Evolutionary conservation across 768 basidiomycete genomes (phyloP).

Genomic region (Russula sp.): DNA sequence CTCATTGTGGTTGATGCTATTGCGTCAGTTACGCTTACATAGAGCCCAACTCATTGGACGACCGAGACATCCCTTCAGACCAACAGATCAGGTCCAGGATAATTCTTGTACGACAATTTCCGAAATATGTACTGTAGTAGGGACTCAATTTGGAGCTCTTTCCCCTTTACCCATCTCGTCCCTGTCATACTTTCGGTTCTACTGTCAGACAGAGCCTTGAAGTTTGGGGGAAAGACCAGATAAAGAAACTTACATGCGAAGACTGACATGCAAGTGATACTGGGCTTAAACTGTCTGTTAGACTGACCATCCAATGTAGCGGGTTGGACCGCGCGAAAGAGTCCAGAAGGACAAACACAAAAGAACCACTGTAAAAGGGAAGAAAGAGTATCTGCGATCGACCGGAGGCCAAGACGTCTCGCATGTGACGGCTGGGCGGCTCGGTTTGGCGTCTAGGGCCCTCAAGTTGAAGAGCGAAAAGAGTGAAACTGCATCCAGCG

Average conservation of each 20-base stretch:
- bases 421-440: too few relatives aligned
- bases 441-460: too few relatives aligned
- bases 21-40: slow-evolving; percentile 38
- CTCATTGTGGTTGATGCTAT: slow-evolving; percentile 91
- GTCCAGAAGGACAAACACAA: too few relatives aligned
- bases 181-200: background rate
- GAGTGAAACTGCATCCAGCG: too few relatives aligned
- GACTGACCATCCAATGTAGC: too few relatives aligned
- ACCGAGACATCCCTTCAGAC: background rate
- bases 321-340: too few relatives aligned
- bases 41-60: background rate
- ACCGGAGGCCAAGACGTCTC: too few relatives aligned
- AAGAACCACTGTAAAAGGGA: too few relatives aligned
- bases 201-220: background rate
- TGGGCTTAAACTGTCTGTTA: too few relatives aligned
- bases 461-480: too few relatives aligned
- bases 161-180: background rate
- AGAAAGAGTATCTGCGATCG: too few relatives aligned
- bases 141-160: background rate
- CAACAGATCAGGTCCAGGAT: background rate
- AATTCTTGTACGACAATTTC: background rate
- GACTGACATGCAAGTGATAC: background rate
- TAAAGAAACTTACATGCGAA: background rate
- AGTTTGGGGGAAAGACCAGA: background rate
- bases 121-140: background rate